phyloP scores from a whole-genome alignment of 768 basidiomycete genomes.

The Kwoniella dejecticola region DNA sequence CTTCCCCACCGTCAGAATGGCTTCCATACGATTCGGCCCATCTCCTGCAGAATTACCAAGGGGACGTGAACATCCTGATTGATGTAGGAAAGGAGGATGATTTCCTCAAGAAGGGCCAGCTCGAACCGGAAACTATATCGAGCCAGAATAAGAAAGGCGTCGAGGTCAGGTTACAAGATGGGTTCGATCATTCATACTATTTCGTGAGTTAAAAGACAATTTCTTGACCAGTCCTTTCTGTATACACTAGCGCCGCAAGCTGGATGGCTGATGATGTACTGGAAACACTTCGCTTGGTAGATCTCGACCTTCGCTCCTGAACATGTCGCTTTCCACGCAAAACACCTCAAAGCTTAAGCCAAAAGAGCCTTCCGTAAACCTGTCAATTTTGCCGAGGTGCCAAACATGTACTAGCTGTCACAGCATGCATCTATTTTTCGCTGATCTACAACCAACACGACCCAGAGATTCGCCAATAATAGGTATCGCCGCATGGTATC shows the following conservation, averaged over 20 bases:
- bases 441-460: too few species aligned
- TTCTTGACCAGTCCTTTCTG: background rate
- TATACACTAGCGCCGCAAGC: background rate
- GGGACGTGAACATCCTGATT: constrained; percentile 73
- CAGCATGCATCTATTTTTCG: too few species aligned
- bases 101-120: constrained; percentile 81
- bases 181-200: constrained; percentile 77
- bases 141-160: constrained; percentile 78
- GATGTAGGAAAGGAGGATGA: constrained; percentile 74
- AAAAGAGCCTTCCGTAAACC: too few species aligned
- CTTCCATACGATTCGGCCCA: constrained; percentile 81
- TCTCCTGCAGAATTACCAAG: constrained; percentile 64
- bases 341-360: constrained; percentile 71
- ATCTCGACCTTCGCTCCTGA: constrained; percentile 87
- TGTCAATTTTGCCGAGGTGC: too few species aligned
- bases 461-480: too few species aligned
- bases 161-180: constrained; percentile 73
- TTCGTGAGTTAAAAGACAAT: too few species aligned
- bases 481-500: too few species aligned
- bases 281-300: constrained; percentile 55
- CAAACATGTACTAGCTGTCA: too few species aligned
- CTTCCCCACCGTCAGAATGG: constrained; percentile 72
- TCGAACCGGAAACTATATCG: constrained; percentile 85
- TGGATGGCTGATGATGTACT: background rate
- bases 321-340: constrained; percentile 88